Evolutionary conservation across 1,139 yeast genomes (phyloP).

Genomic region (Trichomonascaceae sp.): DNA sequence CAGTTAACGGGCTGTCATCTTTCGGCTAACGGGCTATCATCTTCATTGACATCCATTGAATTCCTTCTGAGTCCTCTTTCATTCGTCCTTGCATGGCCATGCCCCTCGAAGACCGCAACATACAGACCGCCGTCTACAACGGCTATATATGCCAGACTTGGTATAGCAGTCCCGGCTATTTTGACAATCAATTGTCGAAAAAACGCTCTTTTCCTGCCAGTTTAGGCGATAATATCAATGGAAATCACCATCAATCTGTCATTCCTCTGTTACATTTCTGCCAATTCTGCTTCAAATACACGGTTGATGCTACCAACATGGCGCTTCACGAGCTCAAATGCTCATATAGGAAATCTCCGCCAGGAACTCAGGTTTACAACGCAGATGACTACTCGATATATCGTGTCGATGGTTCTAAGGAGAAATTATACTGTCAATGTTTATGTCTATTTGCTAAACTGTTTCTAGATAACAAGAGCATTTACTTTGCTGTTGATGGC

Average conservation of each 20-base stretch:
- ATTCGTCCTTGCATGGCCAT: too few species aligned
- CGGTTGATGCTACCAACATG: constrained; percentile 37
- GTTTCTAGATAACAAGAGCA: constrained; percentile 86
- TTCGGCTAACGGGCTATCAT: too few species aligned
- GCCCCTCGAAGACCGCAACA: constrained; percentile 41
- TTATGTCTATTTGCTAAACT: constrained; percentile 79
- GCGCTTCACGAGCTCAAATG: constrained; percentile 39
- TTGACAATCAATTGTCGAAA: constrained; percentile 27
- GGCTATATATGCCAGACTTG: constrained; percentile 63
- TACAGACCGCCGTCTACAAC: constrained; percentile 61
- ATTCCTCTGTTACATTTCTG: constrained; percentile 53
- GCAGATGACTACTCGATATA: constrained; percentile 55
- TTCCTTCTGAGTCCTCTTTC: too few species aligned
- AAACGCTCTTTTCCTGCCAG: constrained; percentile 7
- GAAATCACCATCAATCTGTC: background rate
- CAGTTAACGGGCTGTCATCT: too few species aligned
- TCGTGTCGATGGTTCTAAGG: constrained; percentile 50
- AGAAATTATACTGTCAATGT: constrained; percentile 65
- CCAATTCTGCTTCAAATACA: constrained; percentile 76
- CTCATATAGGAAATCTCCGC: constrained; percentile 38
- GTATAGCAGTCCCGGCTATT: constrained; percentile 83
- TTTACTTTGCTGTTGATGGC: constrained; percentile 69
- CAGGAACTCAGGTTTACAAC: constrained; percentile 66
- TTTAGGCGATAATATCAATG: constrained; percentile 20
- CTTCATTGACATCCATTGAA: too few species aligned